Conservation (phyloP, 2,329 filamentous ascomycete species). For the Trichoderma hamatum region DNA sequence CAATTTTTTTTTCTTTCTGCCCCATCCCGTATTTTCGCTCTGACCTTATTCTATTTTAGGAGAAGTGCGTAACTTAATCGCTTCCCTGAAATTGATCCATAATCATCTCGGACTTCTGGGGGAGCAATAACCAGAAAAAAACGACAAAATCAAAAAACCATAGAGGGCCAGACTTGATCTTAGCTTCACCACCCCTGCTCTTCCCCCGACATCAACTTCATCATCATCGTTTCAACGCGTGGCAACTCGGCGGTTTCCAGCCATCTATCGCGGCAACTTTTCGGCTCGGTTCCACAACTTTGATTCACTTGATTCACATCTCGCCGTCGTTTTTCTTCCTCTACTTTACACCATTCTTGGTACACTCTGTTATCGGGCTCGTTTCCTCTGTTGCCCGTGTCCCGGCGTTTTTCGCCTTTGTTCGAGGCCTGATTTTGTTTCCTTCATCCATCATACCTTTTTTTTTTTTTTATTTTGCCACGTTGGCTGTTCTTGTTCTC, state of each 20-base stretch:
- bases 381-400: neutral
- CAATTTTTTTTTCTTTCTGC: neutral
- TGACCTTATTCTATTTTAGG: neutral
- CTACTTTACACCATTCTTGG: neutral
- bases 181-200: neutral
- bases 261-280: conserved; percentile 20
- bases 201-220: neutral
- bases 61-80: conserved; percentile 2
- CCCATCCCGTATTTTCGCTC: neutral
- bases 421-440: neutral
- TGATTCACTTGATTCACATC: conserved; percentile 7
- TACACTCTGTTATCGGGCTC: neutral
- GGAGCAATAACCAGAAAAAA: too few species aligned
- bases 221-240: conserved; percentile 18
- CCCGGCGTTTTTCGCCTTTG: neutral
- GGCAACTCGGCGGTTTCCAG: conserved; percentile 17
- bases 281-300: conserved; percentile 20
- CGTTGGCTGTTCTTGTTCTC: neutral
- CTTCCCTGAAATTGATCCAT: neutral
- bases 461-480: neutral
- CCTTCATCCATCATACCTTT: neutral
- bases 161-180: neutral
- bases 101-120: neutral
- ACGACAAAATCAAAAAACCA: neutral
- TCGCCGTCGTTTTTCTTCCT: conserved; percentile 1